Percentiles rank a stretch among this genome's conserved stretches.
Evolutionary conservation across 305 asterid species (phyloP).

Genomic region (Vinca major): DNA sequence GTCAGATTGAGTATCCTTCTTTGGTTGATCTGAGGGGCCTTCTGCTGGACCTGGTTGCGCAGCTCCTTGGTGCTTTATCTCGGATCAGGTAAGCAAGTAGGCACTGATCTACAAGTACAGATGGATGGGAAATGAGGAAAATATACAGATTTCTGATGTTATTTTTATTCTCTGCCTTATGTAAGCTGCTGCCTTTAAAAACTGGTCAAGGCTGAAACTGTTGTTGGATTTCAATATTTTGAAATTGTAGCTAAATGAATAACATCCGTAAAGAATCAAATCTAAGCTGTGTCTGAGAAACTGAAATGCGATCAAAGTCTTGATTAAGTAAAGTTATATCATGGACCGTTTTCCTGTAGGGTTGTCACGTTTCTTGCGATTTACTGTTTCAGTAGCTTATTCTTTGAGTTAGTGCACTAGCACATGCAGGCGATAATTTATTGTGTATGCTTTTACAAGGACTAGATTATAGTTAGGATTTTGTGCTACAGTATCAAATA

Average conservation of each 20-base stretch:
- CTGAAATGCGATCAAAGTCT: background rate
- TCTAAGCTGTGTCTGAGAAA: background rate
- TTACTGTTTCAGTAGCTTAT: background rate
- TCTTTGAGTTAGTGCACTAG: background rate
- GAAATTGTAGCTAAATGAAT: background rate
- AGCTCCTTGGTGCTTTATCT: constrained; percentile 95
- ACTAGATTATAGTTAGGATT: background rate
- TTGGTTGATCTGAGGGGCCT: constrained; percentile 98
- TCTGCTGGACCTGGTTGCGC: constrained; percentile 96
- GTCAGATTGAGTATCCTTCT: constrained; percentile 98
- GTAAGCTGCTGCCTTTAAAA: background rate
- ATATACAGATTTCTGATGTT: background rate
- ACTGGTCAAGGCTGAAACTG: background rate
- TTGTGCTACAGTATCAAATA: background rate
- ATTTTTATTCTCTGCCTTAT: background rate
- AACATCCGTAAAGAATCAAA: background rate
- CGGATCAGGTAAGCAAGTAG: constrained; percentile 61
- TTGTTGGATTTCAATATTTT: background rate
- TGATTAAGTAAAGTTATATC: background rate
- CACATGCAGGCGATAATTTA: background rate
- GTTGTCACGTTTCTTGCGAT: background rate
- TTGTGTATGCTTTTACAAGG: background rate
- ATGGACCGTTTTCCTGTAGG: too few species aligned
- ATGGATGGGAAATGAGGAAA: background rate
- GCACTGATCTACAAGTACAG: background rate